Percentiles rank a stretch among this genome's conserved stretches.
These are phyloP conservation scores for Rutstroemia sp. DNA, from an alignment of 2,329 filamentous ascomycete species.

Conservation along the genomic window DNA sequence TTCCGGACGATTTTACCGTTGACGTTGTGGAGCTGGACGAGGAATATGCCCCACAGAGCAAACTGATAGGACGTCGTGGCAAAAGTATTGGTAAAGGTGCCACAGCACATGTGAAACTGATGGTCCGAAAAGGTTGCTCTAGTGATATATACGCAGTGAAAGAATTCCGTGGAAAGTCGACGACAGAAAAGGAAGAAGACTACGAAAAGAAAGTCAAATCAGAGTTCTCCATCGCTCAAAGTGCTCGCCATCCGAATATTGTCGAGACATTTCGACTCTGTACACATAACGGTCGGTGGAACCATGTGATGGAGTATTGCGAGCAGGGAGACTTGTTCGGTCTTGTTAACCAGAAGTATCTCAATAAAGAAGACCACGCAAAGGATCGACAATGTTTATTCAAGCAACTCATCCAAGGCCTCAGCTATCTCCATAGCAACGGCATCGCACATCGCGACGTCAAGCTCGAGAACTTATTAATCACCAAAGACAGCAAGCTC, in stretches of 20 bases:
- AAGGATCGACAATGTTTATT: conserved; percentile 75
- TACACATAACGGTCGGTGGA: conserved; percentile 68
- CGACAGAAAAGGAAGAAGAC: conserved; percentile 61
- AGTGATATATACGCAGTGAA: conserved; percentile 76
- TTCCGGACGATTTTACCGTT: conserved; percentile 68
- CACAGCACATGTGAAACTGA: conserved; percentile 74
- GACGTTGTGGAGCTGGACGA: conserved; percentile 60
- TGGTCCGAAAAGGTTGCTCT: conserved; percentile 58
- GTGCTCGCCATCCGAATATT: conserved; percentile 78
- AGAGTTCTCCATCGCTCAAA: conserved; percentile 82
- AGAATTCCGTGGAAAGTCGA: conserved; percentile 70
- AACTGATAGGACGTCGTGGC: conserved; percentile 63
- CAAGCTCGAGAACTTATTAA: conserved; percentile 79
- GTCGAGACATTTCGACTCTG: conserved; percentile 70
- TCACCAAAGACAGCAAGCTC: conserved; percentile 71
- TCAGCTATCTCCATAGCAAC: conserved; percentile 73
- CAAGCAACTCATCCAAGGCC: conserved; percentile 79
- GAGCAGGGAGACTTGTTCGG: conserved; percentile 72
- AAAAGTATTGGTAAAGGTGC: conserved; percentile 76
- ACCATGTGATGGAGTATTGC: conserved; percentile 92
- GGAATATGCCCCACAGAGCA: conserved; percentile 64
- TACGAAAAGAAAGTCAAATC: conserved; percentile 88
- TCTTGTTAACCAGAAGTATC: conserved; percentile 64
- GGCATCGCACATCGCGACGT: conserved; percentile 88
- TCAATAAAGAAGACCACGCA: conserved; percentile 54